Evolutionary conservation across 2,329 filamentous ascomycete species (phyloP), one percentile per base, ranked within the genome.

Genomic region (Aspergillus pseudoterreus): DNA sequence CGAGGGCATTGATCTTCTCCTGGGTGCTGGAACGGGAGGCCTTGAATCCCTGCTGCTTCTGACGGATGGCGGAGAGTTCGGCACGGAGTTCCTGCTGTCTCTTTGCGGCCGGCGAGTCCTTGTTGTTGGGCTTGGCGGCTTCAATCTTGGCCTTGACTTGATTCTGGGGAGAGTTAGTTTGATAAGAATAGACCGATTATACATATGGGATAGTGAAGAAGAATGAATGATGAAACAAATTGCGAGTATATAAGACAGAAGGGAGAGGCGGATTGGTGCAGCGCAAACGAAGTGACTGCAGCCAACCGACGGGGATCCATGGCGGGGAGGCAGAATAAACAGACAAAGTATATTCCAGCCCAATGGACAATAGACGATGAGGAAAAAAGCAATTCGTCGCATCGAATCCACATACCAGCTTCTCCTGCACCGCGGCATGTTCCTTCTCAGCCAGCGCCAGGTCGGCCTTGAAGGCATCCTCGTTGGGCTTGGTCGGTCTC

Each of bases 1-100:
- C 92, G 54, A 96, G 84, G 61, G 86, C 85, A 82, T 94, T 95
- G 77, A 96, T 88, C 76, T 95, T 90, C 65, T 96, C 92, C 65
- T 90, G 82, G 71, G 92, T 86, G 67, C 82, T 80, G 63, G 81
- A 82, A 50, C 92, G 88, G 49, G 87, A 85, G 53, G 85, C 82
- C 81, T 99, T 99, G 78, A 90, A 88, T 54, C 84, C 86, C 61
- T 86, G 86, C 77, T 97, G 94, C 77, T 94, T 87, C 71, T 86
- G 82, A 57, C 89, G 87, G 73, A 99, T 96, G 61, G 87, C 82
- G 68, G 86, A 87, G 64, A 91, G 82, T 75, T 97, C 84, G 49
- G 84, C 78, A 64, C 90, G 87, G 59, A 97, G 84, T 72, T 96
- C 90, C 71, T 90, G 83, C 67, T 91, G 88, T 69, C 86, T 88